Percentiles rank a stretch among this genome's conserved stretches.
Evolutionary conservation across 257 asterid species (phyloP).

Genomic region (Echium plantagineum): DNA sequence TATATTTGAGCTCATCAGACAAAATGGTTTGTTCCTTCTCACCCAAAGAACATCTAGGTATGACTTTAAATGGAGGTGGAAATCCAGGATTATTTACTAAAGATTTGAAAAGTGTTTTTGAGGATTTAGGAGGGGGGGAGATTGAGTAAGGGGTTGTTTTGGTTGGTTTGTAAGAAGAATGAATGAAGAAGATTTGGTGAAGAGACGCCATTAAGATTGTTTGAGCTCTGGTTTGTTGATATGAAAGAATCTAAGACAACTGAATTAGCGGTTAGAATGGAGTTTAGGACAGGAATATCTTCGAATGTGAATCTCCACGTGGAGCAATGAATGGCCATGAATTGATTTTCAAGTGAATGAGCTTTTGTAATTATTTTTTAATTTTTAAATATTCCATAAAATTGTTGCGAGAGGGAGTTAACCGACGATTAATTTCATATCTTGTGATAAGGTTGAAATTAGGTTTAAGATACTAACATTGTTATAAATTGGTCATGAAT

Average conservation of each 20-base stretch:
- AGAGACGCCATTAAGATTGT: neutral
- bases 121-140: neutral
- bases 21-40: slow-evolving; percentile 22
- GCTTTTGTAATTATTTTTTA: no score
- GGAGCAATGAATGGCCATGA: no score
- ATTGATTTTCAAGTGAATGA: no score
- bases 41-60: slow-evolving; percentile 16
- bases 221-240: neutral
- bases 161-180: neutral
- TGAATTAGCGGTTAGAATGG: slow-evolving; percentile 19
- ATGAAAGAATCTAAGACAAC: neutral
- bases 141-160: neutral
- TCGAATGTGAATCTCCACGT: neutral
- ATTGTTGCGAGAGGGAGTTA: no score
- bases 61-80: slow-evolving; percentile 25
- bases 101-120: slow-evolving; percentile 2
- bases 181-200: no score
- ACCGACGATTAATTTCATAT: no score
- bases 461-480: no score
- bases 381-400: no score
- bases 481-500: no score
- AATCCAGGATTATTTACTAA: neutral
- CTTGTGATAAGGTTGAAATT: no score
- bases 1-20: slow-evolving; percentile 4
- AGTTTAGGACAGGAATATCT: slow-evolving; percentile 14